phyloP scores from a whole-genome alignment of 1,284 basidiomycete genomes.

The Anthracocystis panici-leucophaei region DNA sequence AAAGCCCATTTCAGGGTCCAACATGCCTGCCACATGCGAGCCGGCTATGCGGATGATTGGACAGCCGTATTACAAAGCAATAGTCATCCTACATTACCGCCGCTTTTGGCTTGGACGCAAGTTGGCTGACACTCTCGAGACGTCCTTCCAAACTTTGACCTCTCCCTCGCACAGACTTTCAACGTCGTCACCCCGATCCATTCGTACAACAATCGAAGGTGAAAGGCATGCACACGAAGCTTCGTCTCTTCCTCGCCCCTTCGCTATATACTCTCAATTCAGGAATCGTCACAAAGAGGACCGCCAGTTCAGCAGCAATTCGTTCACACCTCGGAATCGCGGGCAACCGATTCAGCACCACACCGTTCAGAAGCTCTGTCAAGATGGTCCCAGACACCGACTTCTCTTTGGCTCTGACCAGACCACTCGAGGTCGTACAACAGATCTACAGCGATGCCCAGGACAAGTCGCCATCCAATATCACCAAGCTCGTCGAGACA shows the following conservation, averaged over 20 bases:
- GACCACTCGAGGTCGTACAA: conserved; percentile 49
- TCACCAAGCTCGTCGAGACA: conserved; percentile 38
- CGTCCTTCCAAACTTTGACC: background rate
- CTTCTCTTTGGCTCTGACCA: conserved; percentile 48
- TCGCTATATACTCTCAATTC: background rate
- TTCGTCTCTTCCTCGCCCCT: background rate
- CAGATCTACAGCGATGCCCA: conserved; percentile 37
- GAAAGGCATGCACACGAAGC: conserved; percentile 21
- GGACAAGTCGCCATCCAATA: conserved; percentile 36
- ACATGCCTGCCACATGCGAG: background rate
- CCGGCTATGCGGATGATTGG: conserved; percentile 1
- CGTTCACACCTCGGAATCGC: background rate
- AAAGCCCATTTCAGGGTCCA: conserved; percentile 29
- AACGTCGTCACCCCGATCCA: background rate
- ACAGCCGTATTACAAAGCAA: conserved; percentile 20
- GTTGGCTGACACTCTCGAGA: background rate
- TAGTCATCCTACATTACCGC: conserved; percentile 1
- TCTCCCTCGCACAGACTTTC: background rate
- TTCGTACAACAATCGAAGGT: background rate
- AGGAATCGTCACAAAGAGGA: background rate
- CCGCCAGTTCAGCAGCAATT: background rate
- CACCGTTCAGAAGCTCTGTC: background rate
- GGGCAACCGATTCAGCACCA: conserved; percentile 5
- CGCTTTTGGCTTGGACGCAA: background rate
- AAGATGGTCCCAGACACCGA: conserved; percentile 56